Conservation (phyloP, 2,329 filamentous ascomycete species). For the Monilinia aucupariae region DNA sequence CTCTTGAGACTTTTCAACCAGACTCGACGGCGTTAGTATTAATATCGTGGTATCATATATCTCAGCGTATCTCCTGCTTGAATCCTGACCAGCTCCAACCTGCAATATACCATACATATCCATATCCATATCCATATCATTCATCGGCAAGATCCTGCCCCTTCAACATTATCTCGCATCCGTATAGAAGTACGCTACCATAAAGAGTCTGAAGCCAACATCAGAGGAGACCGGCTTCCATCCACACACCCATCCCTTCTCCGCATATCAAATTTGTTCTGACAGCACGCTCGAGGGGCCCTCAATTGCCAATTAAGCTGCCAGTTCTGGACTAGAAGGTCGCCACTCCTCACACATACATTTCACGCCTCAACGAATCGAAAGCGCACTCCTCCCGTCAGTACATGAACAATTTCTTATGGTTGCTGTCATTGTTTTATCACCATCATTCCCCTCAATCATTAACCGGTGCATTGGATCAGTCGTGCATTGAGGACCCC, state of each 20-base stretch:
- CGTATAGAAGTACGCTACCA: slow-evolving; percentile 15
- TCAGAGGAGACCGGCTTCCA: slow-evolving; percentile 1
- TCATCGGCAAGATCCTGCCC: slow-evolving; percentile 9
- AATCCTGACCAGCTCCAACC: slow-evolving; percentile 9
- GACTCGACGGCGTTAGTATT: slow-evolving; percentile 18
- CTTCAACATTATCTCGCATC: slow-evolving; percentile 12
- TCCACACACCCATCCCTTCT: not conserved
- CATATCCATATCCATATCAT: slow-evolving; percentile 6
- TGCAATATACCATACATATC: slow-evolving; percentile 4
- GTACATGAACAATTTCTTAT: slow-evolving; percentile 5
- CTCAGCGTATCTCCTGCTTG: not conserved
- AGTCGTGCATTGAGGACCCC: slow-evolving; percentile 19
- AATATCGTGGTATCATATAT: slow-evolving; percentile 19
- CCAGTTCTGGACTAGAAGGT: not conserved
- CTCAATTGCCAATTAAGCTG: not conserved
- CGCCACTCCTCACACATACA: not conserved
- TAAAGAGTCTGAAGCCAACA: not conserved
- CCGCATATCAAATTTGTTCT: not conserved
- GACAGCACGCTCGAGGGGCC: not conserved
- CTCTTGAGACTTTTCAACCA: slow-evolving; percentile 14
- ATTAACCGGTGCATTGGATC: slow-evolving; percentile 21
- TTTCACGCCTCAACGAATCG: not conserved
- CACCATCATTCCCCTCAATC: not conserved
- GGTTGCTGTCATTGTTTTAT: not conserved
- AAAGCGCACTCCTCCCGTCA: slow-evolving; percentile 1